Conservation (phyloP, 257 asterid genomes). For the Solanum arcanum region DNA sequence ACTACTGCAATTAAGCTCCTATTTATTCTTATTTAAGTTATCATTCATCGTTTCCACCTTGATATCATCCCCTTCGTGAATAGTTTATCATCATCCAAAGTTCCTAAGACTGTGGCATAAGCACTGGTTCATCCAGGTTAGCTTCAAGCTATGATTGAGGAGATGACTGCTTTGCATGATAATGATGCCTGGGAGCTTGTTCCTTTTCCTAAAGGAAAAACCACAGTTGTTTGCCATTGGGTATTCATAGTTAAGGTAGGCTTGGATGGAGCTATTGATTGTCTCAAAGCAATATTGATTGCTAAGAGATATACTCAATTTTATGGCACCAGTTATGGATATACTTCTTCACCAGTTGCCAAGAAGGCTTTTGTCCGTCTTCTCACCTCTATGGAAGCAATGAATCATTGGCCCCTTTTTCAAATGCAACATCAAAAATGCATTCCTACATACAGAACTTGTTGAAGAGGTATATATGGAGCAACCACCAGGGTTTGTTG, state of each 20-base stretch:
- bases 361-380: background rate
- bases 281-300: background rate
- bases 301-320: background rate
- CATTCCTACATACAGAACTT: background rate
- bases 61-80: background rate
- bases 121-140: background rate
- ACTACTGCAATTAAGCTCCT: background rate
- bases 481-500: background rate
- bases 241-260: background rate
- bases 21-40: background rate
- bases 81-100: background rate
- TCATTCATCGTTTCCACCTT: background rate
- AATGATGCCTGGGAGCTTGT: background rate
- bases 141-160: background rate
- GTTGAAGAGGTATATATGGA: background rate
- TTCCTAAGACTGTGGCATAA: background rate
- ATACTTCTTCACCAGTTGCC: background rate
- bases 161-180: background rate
- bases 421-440: background rate
- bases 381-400: background rate
- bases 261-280: background rate
- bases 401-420: background rate
- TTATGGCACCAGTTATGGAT: background rate
- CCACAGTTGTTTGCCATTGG: background rate
- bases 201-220: background rate